phyloP scores from a whole-genome alignment of 495 filamentous ascomycete genomes.

The Neurospora tetraspora region DNA sequence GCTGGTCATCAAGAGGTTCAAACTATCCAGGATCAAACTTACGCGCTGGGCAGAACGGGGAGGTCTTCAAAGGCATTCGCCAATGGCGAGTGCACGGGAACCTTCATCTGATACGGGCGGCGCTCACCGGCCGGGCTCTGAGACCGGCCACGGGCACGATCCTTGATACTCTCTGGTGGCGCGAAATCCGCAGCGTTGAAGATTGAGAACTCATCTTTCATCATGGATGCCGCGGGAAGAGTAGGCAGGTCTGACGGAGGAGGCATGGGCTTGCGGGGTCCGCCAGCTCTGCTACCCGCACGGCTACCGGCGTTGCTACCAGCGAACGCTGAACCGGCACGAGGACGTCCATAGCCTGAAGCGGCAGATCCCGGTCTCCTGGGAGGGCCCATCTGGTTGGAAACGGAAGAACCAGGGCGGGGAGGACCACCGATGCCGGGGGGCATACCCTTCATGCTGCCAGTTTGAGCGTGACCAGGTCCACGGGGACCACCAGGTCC shows the following conservation, averaged over 20 bases:
- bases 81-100: slow-evolving; percentile 64
- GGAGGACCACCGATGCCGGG: slow-evolving; percentile 27
- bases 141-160: slow-evolving; percentile 61
- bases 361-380: slow-evolving; percentile 56
- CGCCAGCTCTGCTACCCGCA: slow-evolving; percentile 20
- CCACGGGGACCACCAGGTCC: slow-evolving; percentile 16
- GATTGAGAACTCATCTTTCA: slow-evolving; percentile 74
- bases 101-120: slow-evolving; percentile 59
- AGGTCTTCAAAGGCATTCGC: slow-evolving; percentile 83
- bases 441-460: slow-evolving; percentile 15
- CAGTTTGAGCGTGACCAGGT: slow-evolving; percentile 25
- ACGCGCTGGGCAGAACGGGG: slow-evolving; percentile 77
- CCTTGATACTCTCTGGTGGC: slow-evolving; percentile 59
- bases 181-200: slow-evolving; percentile 72
- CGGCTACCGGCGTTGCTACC: slow-evolving; percentile 19
- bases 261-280: slow-evolving; percentile 49
- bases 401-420: slow-evolving; percentile 34
- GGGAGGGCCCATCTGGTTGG: slow-evolving; percentile 26
- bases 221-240: slow-evolving; percentile 75
- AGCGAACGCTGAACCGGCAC: slow-evolving; percentile 29
- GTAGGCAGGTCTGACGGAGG: slow-evolving; percentile 64
- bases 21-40: slow-evolving; percentile 36
- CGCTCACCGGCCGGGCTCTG: slow-evolving; percentile 72
- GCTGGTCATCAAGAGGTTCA: background rate
- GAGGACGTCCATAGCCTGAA: slow-evolving; percentile 44